Evolutionary conservation across 2,329 filamentous ascomycete genomes (phyloP), one percentile per base, ranked within the genome.

Genomic region (Aspergillus clavatus): DNA sequence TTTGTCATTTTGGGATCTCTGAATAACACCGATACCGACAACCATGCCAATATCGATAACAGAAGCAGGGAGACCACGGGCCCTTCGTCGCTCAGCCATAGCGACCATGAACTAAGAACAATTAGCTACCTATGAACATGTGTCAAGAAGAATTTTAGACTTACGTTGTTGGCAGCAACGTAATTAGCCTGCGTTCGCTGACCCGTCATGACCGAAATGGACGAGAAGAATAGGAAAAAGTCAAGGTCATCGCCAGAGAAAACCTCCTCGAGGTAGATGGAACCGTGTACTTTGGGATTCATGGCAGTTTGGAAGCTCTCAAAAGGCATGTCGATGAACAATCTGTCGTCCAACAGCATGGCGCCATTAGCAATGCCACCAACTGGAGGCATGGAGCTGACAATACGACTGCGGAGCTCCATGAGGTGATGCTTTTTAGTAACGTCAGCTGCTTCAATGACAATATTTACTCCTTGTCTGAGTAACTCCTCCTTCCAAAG

Each of bases 161-260:
- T 38, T 43, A 38, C 41, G 16, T 43, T 43, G 37, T 71, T 71
- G 5, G 64, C 67, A 7, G 70, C 67, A 4, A 56, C 52, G 42
- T 74, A 74, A n/a, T 54, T 60, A 4, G 58, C 50, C 43, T 73
- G 72, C 1, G 67, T 68, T 2, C 45, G 38, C 38, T 68, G 68
- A 0, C 71, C 72, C 1, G 60, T 55, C 0, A 71, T 55, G 5
- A 41, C 56, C 4, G 63, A 51, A 1, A 69, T 49, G 0, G 72
- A 75, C 1, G 66, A 70, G 33, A 74, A 67, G 19, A 70, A 51
- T 5, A 75, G 54, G 50, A 75, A 58, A 33, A 55, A 58, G 12
- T 58, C 55, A 10, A 58, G 47, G 21, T 45, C 16, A n/a, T 50
- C 19, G 24, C 70, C 35, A 7, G 35, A 18, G 41, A 50, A 52